Conservation (phyloP, 176 grass and related monocot genomes). For the Aegilops tauschii region DNA sequence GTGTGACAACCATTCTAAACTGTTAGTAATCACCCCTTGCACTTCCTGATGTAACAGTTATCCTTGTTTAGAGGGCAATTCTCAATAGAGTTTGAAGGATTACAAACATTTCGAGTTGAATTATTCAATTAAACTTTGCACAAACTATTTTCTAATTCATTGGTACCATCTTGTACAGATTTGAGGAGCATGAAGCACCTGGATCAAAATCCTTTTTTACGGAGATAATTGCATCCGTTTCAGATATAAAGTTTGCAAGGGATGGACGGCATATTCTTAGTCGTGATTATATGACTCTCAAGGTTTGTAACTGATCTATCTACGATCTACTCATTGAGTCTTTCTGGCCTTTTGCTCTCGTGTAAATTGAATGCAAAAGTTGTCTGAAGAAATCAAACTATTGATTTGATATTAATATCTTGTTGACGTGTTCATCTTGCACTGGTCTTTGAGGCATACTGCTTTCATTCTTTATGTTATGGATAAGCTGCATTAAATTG, state of each 20-base stretch:
- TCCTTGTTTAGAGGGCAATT: slow-evolving; percentile 16
- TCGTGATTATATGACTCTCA: slow-evolving; percentile 97
- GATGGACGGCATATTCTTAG: slow-evolving; percentile 80
- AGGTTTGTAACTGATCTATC: slow-evolving; percentile 30
- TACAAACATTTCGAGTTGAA: slow-evolving; percentile 1
- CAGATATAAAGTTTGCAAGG: slow-evolving; percentile 83
- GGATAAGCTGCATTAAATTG: slow-evolving; percentile 2
- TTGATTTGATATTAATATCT: not conserved
- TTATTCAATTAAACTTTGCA: slow-evolving; percentile 7
- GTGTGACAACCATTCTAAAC: slow-evolving; percentile 73
- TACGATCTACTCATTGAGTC: not conserved
- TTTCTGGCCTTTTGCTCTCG: not conserved
- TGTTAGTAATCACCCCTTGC: slow-evolving; percentile 54
- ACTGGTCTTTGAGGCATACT: slow-evolving; percentile 2
- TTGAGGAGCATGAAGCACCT: slow-evolving; percentile 77
- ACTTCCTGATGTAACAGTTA: slow-evolving; percentile 37
- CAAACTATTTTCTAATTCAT: slow-evolving; percentile 11
- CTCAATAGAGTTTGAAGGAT: not conserved
- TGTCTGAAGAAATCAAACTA: not conserved
- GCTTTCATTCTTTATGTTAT: slow-evolving; percentile 2
- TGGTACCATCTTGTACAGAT: slow-evolving; percentile 38
- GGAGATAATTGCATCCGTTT: slow-evolving; percentile 89
- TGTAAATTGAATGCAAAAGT: slow-evolving; percentile 3
- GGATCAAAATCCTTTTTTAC: slow-evolving; percentile 85
- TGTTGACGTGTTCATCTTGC: not conserved